phyloP scores from a whole-genome alignment of 768 basidiomycete species.

The Plicaturopsis crispa region DNA sequence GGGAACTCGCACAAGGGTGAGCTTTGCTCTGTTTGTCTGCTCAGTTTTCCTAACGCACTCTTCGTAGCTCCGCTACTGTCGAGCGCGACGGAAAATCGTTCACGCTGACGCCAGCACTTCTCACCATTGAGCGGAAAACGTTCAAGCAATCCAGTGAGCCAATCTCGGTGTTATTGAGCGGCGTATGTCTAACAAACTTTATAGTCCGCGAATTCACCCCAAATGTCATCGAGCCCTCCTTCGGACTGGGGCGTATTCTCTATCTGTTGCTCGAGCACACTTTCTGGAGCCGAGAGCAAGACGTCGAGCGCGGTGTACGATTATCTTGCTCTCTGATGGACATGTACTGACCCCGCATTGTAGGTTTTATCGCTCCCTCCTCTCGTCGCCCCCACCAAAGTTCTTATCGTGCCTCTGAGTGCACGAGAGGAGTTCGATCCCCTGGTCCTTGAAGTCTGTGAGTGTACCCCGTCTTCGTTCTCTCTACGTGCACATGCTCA shows the following conservation, averaged over 20 bases:
- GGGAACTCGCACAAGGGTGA: constrained; percentile 69
- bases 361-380: constrained; percentile 89
- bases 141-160: constrained; percentile 79
- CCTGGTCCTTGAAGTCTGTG: constrained; percentile 84
- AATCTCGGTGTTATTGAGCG: not conserved
- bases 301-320: constrained; percentile 82
- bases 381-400: constrained; percentile 91
- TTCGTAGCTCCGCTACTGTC: constrained; percentile 45
- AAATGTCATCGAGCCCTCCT: constrained; percentile 98
- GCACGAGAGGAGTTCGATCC: constrained; percentile 79
- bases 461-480: constrained; percentile 28
- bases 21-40: constrained; percentile 14
- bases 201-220: constrained; percentile 92
- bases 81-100: constrained; percentile 59
- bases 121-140: constrained; percentile 77
- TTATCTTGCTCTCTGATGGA: constrained; percentile 4
- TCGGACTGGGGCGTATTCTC: constrained; percentile 93
- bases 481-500: not conserved
- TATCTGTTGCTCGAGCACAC: constrained; percentile 92
- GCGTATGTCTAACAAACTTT: constrained; percentile 9
- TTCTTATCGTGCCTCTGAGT: constrained; percentile 91
- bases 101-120: constrained; percentile 60
- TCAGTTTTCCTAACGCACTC: constrained; percentile 2
- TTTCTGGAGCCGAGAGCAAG: constrained; percentile 92
- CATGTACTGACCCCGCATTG: constrained; percentile 5